phyloP scores from a whole-genome alignment of 1,139 yeast species.

The Lodderomyces metapsilosis region DNA sequence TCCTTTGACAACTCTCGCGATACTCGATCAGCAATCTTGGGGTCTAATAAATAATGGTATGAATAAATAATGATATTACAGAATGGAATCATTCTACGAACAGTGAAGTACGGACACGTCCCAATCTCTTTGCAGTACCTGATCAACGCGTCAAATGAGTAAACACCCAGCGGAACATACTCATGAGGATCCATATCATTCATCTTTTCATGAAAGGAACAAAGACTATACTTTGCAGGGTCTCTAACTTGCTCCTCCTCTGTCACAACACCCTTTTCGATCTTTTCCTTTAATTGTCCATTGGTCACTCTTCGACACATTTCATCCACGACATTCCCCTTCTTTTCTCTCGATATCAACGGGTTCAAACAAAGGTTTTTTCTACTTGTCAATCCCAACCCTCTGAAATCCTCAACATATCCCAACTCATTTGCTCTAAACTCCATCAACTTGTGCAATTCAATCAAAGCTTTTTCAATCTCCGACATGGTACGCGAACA shows the following conservation, averaged over 20 bases:
- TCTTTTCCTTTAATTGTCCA: conserved; percentile 74
- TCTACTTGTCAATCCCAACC: conserved; percentile 90
- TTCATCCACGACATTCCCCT: conserved; percentile 95
- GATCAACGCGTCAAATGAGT: conserved; percentile 81
- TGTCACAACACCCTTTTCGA: conserved; percentile 57
- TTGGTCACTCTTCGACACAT: conserved; percentile 92
- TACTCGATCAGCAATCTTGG: conserved; percentile 94
- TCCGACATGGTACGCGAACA: conserved; percentile 99
- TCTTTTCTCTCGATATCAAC: conserved; percentile 77
- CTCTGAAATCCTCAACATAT: conserved; percentile 82
- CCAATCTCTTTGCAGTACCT: conserved; percentile 74
- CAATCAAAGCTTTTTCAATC: conserved; percentile 96
- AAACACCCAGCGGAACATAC: conserved; percentile 88
- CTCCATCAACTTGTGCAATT: conserved; percentile 83
- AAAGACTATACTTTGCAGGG: conserved; percentile 36
- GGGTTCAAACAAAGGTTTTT: conserved; percentile 94
- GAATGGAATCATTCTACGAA: conserved; percentile 94
- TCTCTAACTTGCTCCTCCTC: conserved; percentile 46
- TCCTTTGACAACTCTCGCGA: conserved; percentile 90
- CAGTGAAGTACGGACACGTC: conserved; percentile 95
- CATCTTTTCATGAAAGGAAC: conserved; percentile 88
- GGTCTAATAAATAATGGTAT: conserved; percentile 92
- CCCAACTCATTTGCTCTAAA: conserved; percentile 82
- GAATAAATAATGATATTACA: conserved; percentile 95
- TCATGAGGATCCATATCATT: conserved; percentile 85